Evolutionary conservation across 441 rosid genomes (phyloP).

Genomic region (Gossypium davidsonii): DNA sequence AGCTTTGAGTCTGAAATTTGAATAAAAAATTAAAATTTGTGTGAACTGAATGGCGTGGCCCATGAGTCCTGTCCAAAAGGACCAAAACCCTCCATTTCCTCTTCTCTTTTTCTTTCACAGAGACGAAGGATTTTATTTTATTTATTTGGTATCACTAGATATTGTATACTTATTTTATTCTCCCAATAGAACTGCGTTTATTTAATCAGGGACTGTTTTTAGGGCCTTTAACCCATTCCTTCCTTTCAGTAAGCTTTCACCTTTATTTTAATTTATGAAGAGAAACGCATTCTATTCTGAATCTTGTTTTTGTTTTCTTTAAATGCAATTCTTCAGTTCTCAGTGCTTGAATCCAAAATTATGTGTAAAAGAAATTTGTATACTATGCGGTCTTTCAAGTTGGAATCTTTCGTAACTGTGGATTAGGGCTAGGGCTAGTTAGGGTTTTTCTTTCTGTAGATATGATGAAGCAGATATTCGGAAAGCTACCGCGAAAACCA

Average conservation of each 20-base stretch:
- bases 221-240: background rate
- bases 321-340: slow-evolving; percentile 3
- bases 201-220: too few species aligned
- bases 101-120: background rate
- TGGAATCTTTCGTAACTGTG: slow-evolving; percentile 16
- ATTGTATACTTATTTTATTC: too few species aligned
- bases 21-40: too few species aligned
- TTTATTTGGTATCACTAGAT: too few species aligned
- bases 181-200: background rate
- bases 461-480: slow-evolving; percentile 84
- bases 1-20: too few species aligned
- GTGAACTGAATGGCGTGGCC: background rate
- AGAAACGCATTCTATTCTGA: slow-evolving; percentile 7
- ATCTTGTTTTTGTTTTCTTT: slow-evolving; percentile 11
- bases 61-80: too few species aligned
- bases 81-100: background rate
- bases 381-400: slow-evolving; percentile 11
- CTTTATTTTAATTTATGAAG: background rate
- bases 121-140: background rate
- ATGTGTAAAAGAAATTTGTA: slow-evolving; percentile 9
- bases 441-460: slow-evolving; percentile 25
- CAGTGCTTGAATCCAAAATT: slow-evolving; percentile 16
- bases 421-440: slow-evolving; percentile 14
- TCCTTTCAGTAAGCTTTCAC: background rate
- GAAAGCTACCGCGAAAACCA: slow-evolving; percentile 71